Evolutionary conservation across 164 flowering plant species (phyloP).

Genomic region (Houttuynia cordata): DNA sequence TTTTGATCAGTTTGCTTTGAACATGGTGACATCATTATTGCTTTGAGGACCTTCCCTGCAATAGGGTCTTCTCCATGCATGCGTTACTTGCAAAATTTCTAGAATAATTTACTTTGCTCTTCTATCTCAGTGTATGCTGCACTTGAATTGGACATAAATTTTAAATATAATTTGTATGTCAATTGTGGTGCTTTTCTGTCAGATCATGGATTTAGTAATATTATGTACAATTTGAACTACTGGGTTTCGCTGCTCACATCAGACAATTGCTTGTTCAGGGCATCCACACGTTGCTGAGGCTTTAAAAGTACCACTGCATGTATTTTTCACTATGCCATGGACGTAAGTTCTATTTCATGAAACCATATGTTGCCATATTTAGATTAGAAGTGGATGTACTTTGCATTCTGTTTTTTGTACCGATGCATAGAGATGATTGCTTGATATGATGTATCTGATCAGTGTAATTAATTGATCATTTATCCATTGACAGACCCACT

Average conservation of each 20-base stretch:
- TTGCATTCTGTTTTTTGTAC: no score
- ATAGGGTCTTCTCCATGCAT: no score
- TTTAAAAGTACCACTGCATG: slow-evolving; percentile 78
- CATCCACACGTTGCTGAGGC: slow-evolving; percentile 98
- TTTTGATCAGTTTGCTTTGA: no score
- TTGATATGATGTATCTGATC: no score
- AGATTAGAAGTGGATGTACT: no score
- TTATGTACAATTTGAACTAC: slow-evolving; percentile 9
- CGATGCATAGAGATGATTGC: no score
- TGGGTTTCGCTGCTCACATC: slow-evolving; percentile 11
- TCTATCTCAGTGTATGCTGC: no score
- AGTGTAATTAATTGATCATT: no score
- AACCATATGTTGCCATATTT: not conserved
- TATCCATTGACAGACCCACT: slow-evolving; percentile 58
- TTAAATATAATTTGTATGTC: not conserved
- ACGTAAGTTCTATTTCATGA: slow-evolving; percentile 64
- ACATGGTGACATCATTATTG: not conserved
- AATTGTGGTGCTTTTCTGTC: not conserved
- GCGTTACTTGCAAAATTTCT: no score
- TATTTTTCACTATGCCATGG: slow-evolving; percentile 99
- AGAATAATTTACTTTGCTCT: no score
- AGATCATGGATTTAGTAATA: not conserved
- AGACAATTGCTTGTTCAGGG: slow-evolving; percentile 34
- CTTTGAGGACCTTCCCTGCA: no score
- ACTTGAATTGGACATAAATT: not conserved